These are phyloP conservation scores for Nemania serpens DNA, from an alignment of 2,329 filamentous ascomycete species.

Conservation along the genomic window DNA sequence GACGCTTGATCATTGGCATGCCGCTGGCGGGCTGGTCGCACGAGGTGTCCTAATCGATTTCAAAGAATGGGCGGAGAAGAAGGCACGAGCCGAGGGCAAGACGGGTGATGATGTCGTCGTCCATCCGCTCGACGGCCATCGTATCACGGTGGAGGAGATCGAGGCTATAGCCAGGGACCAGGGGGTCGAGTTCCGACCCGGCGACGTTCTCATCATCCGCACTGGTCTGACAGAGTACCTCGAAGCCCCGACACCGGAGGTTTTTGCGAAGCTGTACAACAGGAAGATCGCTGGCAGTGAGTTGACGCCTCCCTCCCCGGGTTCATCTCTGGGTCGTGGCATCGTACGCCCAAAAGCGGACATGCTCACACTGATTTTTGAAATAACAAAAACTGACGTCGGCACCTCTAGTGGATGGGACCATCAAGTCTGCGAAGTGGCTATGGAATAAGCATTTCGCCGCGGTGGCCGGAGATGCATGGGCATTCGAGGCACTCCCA, in stretches of 20 bases:
- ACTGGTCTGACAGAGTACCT: conserved; percentile 66
- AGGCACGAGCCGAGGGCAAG: conserved; percentile 53
- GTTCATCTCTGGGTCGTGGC: neutral
- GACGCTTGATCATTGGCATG: conserved; percentile 56
- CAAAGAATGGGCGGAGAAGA: conserved; percentile 43
- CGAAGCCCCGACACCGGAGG: conserved; percentile 48
- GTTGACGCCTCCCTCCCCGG: neutral
- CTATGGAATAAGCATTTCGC: conserved; percentile 72
- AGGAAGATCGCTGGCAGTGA: conserved; percentile 41
- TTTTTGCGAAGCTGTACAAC: conserved; percentile 42
- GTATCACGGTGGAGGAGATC: conserved; percentile 60
- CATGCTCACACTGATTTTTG: neutral
- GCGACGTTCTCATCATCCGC: conserved; percentile 69
- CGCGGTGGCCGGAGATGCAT: conserved; percentile 66
- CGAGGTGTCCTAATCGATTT: conserved; percentile 63
- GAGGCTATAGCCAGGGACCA: conserved; percentile 63
- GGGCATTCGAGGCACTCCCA: conserved; percentile 67
- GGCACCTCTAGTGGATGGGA: conserved; percentile 45
- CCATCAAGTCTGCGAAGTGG: conserved; percentile 63
- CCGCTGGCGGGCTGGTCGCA: conserved; percentile 56
- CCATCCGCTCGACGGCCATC: conserved; percentile 56
- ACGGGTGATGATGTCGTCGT: conserved; percentile 48
- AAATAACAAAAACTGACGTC: conserved; percentile 1
- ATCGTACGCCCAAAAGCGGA: neutral
- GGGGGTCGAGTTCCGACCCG: conserved; percentile 65